A percentile compares a stretch with the other conserved stretches of the same genome.
phyloP scores from a whole-genome alignment of 495 filamentous ascomycete genomes.

The Evernia prunastri region DNA sequence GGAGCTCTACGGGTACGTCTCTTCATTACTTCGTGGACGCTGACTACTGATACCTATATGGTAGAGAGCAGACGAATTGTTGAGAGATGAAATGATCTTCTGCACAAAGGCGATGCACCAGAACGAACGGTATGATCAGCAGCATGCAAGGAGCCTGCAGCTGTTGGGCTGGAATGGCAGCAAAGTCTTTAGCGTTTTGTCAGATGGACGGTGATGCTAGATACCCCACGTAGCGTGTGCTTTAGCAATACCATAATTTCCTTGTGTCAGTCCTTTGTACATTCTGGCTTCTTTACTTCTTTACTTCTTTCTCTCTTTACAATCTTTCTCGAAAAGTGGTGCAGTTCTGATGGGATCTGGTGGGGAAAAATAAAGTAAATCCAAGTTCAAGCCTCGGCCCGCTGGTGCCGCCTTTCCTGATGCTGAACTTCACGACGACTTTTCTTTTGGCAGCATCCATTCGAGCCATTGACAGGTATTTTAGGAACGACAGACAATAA shows the following conservation, averaged over 20 bases:
- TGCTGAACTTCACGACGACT: not conserved
- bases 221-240: conserved; percentile 5
- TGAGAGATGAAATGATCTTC: not conserved
- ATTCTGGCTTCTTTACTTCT: no score
- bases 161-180: not conserved
- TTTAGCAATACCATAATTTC: no score
- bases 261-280: no score
- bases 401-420: not conserved
- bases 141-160: not conserved
- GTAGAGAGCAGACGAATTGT: conserved; percentile 37
- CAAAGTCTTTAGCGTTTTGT: not conserved
- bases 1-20: conserved; percentile 39
- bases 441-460: conserved; percentile 1
- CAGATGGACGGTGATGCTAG: conserved; percentile 1
- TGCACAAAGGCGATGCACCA: not conserved
- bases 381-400: not conserved
- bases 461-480: conserved; percentile 8
- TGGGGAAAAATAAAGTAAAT: not conserved
- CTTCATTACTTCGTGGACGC: not conserved
- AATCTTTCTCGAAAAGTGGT: not conserved
- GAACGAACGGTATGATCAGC: not conserved
- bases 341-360: not conserved
- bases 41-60: not conserved
- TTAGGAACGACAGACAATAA: not conserved
- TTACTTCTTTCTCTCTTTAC: no score